A percentile compares a stretch with the other conserved stretches of the same genome.
These are phyloP conservation scores for Phytophthora quininea DNA, from an alignment of 352 stramenopile genomes.

Conservation along the genomic window DNA sequence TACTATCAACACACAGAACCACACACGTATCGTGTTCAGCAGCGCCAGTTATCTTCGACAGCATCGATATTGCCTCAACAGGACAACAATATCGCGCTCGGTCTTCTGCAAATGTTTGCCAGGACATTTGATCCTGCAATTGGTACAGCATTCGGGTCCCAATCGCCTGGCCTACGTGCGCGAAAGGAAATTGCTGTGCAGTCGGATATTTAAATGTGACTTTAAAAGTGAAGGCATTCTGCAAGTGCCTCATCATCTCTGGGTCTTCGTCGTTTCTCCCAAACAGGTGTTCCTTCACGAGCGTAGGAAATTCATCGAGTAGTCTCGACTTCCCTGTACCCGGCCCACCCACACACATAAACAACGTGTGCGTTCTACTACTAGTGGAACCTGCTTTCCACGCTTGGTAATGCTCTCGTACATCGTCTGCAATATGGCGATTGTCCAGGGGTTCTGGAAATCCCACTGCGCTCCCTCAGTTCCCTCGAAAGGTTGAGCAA, in stretches of 20 bases:
- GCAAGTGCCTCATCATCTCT: constrained; percentile 13
- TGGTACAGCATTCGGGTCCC: constrained; percentile 20
- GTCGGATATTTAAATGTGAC: constrained; percentile 21
- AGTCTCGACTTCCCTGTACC: constrained; percentile 22
- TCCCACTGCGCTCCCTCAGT: too few species aligned
- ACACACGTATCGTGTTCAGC: too few species aligned
- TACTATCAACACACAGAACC: constrained; percentile 5
- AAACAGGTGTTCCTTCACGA: constrained; percentile 5
- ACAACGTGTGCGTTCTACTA: constrained; percentile 24
- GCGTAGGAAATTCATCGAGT: constrained; percentile 18
- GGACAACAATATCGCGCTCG: too few species aligned
- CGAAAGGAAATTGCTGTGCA: constrained; percentile 1
- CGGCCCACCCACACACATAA: constrained; percentile 15
- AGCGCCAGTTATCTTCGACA: constrained; percentile 7
- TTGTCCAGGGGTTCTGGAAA: too few species aligned
- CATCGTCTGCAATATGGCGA: too few species aligned
- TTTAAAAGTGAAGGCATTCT: constrained; percentile 22
- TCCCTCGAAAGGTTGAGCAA: too few species aligned
- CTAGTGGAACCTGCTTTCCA: constrained; percentile 3
- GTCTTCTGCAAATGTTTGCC: too few species aligned
- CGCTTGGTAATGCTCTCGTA: background rate
- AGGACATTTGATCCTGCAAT: too few species aligned
- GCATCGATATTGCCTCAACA: background rate
- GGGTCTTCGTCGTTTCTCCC: background rate
- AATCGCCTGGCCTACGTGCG: constrained; percentile 5